phyloP scores from a whole-genome alignment of 2,329 filamentous ascomycete species.

The Colletotrichum sp. region DNA sequence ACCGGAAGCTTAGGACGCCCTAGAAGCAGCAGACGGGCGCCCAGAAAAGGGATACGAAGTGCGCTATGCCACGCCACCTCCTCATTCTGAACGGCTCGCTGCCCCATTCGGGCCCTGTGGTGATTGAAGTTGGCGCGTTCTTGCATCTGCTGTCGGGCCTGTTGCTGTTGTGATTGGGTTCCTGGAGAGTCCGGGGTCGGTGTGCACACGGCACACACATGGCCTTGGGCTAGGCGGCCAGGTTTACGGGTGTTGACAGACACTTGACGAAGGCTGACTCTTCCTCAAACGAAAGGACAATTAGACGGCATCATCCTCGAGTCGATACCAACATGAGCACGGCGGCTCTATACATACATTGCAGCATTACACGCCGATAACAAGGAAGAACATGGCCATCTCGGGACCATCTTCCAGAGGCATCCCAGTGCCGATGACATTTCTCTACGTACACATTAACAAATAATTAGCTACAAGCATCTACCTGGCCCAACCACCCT shows the following conservation, averaged over 20 bases:
- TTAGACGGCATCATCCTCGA: neutral
- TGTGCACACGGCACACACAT: neutral
- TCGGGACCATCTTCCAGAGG: no score
- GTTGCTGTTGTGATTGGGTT: neutral
- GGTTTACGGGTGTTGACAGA: neutral
- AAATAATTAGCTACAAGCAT: constrained; percentile 12
- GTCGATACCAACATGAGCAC: neutral
- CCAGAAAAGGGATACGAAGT: neutral
- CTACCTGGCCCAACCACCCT: neutral
- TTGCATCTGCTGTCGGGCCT: neutral
- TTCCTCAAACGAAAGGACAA: neutral
- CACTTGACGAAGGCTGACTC: neutral
- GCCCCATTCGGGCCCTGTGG: neutral
- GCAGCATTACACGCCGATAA: neutral
- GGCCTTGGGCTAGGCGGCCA: neutral
- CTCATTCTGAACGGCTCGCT: neutral
- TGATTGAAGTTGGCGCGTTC: neutral
- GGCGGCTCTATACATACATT: neutral
- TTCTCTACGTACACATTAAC: neutral
- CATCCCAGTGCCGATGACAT: neutral
- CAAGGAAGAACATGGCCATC: neutral
- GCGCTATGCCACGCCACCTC: neutral
- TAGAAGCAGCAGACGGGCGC: neutral
- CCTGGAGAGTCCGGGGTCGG: neutral
- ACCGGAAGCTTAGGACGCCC: neutral